These are phyloP conservation scores for Basipetospora chlamydospora DNA, from an alignment of 2,329 filamentous ascomycete genomes.

Conservation along the genomic window DNA sequence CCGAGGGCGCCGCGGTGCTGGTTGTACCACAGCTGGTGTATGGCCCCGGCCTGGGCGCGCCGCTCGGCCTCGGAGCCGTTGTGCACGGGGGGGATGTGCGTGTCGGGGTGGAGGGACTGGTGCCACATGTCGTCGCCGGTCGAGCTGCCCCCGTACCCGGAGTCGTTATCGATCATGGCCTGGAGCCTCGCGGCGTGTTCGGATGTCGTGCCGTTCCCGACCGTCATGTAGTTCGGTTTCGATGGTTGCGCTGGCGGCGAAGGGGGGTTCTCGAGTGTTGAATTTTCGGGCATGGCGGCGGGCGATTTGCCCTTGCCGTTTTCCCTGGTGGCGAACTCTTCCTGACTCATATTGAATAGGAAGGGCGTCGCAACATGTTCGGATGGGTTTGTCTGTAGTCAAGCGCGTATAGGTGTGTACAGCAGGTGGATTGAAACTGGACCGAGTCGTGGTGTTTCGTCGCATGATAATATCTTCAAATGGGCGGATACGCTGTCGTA, in stretches of 20 bases:
- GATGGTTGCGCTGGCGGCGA: slow-evolving; percentile 15
- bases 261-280: slow-evolving; percentile 12
- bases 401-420: too few species aligned
- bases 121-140: slow-evolving; percentile 42
- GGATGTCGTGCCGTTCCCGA: slow-evolving; percentile 68
- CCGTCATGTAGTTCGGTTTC: slow-evolving; percentile 66
- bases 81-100: slow-evolving; percentile 8
- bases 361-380: slow-evolving; percentile 20
- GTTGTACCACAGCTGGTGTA: slow-evolving; percentile 91
- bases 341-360: slow-evolving; percentile 40
- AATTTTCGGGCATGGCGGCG: slow-evolving; percentile 14
- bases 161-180: slow-evolving; percentile 71
- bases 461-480: too few species aligned
- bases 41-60: slow-evolving; percentile 55
- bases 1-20: slow-evolving; percentile 77
- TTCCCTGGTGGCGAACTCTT: slow-evolving; percentile 40
- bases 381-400: slow-evolving; percentile 1
- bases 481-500: too few species aligned
- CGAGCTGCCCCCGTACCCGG: slow-evolving; percentile 78
- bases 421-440: too few species aligned
- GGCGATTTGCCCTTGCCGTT: slow-evolving; percentile 40
- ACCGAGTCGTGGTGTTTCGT: too few species aligned
- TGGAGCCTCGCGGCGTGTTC: slow-evolving; percentile 70
- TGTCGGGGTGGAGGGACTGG: slow-evolving; percentile 16
- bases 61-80: slow-evolving; percentile 22